Base-by-base conservation (phyloP, 2,329 filamentous ascomycete species). In the Epichloe glyceriae region DNA sequence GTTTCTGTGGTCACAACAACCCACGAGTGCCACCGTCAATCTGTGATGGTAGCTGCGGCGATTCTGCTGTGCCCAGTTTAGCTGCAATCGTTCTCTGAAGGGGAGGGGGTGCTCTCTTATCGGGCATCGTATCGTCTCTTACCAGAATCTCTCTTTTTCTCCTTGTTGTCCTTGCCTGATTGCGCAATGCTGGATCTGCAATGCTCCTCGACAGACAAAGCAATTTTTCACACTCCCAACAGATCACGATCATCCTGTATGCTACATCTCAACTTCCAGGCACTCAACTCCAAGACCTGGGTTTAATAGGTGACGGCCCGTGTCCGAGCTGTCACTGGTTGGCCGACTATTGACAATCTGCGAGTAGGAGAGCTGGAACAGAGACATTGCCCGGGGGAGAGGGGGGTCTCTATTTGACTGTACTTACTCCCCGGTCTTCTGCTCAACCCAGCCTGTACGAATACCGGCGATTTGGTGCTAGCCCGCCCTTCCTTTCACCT, bases 311-410 rank as follows among this genome's bases (percentile, higher is more conserved):
- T 44, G 41, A 50, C 48, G 35, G 48, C 39, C 40, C 41, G 34
- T 30, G 34, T 14, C 40, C 48, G 41, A 50, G 34, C 48, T 50
- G 41, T 45, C n/a, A 50, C 41, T 50, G 48, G 41, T 33, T 30
- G 30, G 48, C 41, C 40, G 35, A 35, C 34, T 39, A 22, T 39
- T 39, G 48, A 41, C 10, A 19, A 20, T 48, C 55, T 47, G 51
- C 56, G 56, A 58, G 57, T 56, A 54, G 54, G 40, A 57, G 55
- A 49, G 49, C 55, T 49, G 53, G 51, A 53, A 54, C 49, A 58
- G 53, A 59, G 55, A 58, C 57, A 59, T 53, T 46, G 53, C 52
- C 54, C 43, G 46, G 54, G 54, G 56, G 51, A n/a, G n/a, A n/a
- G n/a, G n/a, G n/a, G 56, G 52, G 41, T 39, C 35, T 50, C 42